Percentiles rank a stretch among this genome's conserved stretches.
phyloP scores from a whole-genome alignment of 805 yeast species.

The Nadsonia fulvescens region DNA sequence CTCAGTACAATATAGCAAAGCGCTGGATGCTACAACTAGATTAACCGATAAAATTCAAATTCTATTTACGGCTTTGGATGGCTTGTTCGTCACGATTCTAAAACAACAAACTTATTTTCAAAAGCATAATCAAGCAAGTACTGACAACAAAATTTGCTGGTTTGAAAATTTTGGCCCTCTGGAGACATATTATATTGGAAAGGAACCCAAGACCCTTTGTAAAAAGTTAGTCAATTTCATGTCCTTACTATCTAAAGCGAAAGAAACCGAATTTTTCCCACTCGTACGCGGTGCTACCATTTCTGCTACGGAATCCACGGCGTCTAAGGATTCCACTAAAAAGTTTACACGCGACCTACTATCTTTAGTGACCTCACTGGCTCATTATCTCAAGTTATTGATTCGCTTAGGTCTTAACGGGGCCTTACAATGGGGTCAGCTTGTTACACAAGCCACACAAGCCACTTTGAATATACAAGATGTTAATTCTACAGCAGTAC shows the following conservation, averaged over 20 bases:
- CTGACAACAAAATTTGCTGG: too few relatives aligned
- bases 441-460: slow-evolving; percentile 39
- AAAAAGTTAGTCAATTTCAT: slow-evolving; percentile 82
- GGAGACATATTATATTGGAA: too few relatives aligned
- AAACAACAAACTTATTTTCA: slow-evolving; percentile 5
- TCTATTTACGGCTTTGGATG: slow-evolving; percentile 59
- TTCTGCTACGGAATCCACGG: too few relatives aligned
- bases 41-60: slow-evolving; percentile 60
- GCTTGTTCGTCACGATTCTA: slow-evolving; percentile 16
- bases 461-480: neutral
- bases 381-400: slow-evolving; percentile 77
- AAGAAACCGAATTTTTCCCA: too few relatives aligned
- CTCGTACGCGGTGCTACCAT: too few relatives aligned
- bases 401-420: slow-evolving; percentile 65
- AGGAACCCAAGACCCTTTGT: slow-evolving; percentile 70
- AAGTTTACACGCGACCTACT: slow-evolving; percentile 27
- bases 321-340: slow-evolving; percentile 10
- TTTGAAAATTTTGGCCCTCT: too few relatives aligned
- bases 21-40: slow-evolving; percentile 51
- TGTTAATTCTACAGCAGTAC: neutral
- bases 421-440: too few relatives aligned
- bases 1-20: slow-evolving; percentile 46
- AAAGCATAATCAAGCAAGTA: too few relatives aligned
- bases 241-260: slow-evolving; percentile 56
- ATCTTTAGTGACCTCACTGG: slow-evolving; percentile 73